Percentiles rank a stretch among this genome's conserved stretches.
phyloP scores from a whole-genome alignment of 2,329 filamentous ascomycete species.

The Xylaria digitata region DNA sequence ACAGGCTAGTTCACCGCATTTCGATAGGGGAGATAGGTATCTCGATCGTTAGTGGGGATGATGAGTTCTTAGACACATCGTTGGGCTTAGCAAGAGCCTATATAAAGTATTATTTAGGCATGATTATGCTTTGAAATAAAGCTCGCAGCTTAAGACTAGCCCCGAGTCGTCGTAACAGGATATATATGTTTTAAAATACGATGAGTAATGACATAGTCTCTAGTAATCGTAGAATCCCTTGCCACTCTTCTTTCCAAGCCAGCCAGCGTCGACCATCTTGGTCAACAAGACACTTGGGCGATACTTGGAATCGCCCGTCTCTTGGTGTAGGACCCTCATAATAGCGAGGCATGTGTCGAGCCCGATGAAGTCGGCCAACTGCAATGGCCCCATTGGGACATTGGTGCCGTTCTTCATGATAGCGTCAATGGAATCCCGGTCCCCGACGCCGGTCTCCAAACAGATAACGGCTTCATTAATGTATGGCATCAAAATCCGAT shows the following conservation, averaged over 20 bases:
- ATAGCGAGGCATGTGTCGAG: slow-evolving; percentile 96
- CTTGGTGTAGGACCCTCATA: slow-evolving; percentile 92
- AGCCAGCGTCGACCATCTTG: slow-evolving; percentile 98
- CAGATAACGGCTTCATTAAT: slow-evolving; percentile 97
- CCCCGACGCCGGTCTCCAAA: slow-evolving; percentile 90
- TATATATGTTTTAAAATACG: slow-evolving; percentile 7
- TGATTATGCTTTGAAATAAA: background rate
- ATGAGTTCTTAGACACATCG: background rate
- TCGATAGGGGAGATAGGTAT: background rate
- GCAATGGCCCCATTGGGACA: slow-evolving; percentile 95
- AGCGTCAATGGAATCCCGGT: slow-evolving; percentile 89
- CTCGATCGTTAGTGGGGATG: background rate
- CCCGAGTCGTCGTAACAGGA: background rate
- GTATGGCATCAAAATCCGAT: slow-evolving; percentile 98
- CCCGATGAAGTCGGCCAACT: slow-evolving; percentile 96
- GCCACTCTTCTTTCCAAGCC: slow-evolving; percentile 96
- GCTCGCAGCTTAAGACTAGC: background rate
- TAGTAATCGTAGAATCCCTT: slow-evolving; percentile 96
- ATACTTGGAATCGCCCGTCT: slow-evolving; percentile 97
- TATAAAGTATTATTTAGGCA: background rate
- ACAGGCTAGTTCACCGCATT: slow-evolving; percentile 4
- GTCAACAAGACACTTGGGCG: slow-evolving; percentile 85
- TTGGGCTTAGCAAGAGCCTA: background rate
- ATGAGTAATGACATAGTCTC: background rate
- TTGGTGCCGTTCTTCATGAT: slow-evolving; percentile 99